Conservation (phyloP, 2,329 filamentous ascomycete genomes). For the Nigrospora sphaerica region DNA sequence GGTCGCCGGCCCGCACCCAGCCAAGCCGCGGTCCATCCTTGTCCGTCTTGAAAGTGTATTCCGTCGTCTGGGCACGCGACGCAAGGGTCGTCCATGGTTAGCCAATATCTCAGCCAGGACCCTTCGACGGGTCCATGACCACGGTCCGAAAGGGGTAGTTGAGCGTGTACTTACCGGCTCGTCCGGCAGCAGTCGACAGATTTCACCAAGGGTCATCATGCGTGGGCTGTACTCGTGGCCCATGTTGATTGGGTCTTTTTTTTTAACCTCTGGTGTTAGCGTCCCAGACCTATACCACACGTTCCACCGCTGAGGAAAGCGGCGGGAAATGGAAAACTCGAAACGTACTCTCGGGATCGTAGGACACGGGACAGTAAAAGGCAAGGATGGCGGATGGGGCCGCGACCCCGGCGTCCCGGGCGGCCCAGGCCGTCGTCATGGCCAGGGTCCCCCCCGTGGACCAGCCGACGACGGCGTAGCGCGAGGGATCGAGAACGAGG, state of each 20-base stretch:
- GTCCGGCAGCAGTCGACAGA: background rate
- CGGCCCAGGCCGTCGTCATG: conserved; percentile 6
- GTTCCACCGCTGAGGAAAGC: too few relatives aligned
- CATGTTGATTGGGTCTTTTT: background rate
- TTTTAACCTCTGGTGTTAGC: background rate
- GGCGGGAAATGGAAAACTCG: too few relatives aligned
- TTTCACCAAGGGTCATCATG: background rate
- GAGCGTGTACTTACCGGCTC: background rate
- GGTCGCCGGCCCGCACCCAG: conserved; percentile 9
- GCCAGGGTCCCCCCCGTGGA: background rate
- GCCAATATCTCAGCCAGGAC: too few relatives aligned
- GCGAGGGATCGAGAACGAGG: background rate
- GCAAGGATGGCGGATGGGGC: background rate
- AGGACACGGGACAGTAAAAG: background rate
- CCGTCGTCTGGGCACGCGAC: background rate
- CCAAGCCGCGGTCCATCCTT: conserved; percentile 10
- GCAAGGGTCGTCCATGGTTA: too few relatives aligned
- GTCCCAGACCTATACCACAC: too few relatives aligned
- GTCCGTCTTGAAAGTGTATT: conserved; percentile 8
- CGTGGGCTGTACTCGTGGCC: background rate
- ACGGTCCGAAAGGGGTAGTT: too few relatives aligned
- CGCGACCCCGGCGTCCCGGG: conserved; percentile 1
- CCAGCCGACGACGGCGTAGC: background rate
- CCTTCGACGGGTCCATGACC: background rate
- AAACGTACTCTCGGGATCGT: background rate